Percentiles rank a stretch among this genome's conserved stretches.
Conservation (phyloP, 2,329 filamentous ascomycete genomes). For the Grosmannia serpens region DNA sequence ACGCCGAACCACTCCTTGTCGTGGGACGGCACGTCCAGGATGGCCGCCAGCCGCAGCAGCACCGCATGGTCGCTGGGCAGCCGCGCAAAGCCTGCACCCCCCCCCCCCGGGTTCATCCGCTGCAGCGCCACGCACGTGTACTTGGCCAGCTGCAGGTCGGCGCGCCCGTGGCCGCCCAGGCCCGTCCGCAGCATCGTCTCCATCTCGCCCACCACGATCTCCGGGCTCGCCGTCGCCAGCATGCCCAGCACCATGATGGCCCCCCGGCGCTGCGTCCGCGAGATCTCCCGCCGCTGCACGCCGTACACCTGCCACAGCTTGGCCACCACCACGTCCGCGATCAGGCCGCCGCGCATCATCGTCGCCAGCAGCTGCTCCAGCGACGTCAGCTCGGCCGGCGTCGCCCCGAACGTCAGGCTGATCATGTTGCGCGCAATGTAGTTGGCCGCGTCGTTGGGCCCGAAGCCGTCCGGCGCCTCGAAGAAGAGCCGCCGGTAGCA, state of each 20-base stretch:
- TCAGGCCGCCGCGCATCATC: conserved; percentile 90
- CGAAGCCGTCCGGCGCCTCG: conserved; percentile 82
- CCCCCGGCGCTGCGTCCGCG: conserved; percentile 76
- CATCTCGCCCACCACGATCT: conserved; percentile 90
- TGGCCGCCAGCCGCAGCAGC: conserved; percentile 65
- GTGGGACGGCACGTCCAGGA: conserved; percentile 74
- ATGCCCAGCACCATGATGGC: conserved; percentile 95
- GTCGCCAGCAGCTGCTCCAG: conserved; percentile 89
- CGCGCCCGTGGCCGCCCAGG: conserved; percentile 65
- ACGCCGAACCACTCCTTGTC: conserved; percentile 95
- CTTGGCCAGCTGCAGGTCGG: conserved; percentile 80
- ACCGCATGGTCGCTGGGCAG: conserved; percentile 89
- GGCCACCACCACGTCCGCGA: conserved; percentile 73
- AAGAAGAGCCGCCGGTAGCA: conserved; percentile 96
- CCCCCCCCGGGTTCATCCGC: conserved; percentile 76
- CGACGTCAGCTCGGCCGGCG: conserved; percentile 87
- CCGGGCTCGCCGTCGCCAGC: conserved; percentile 83
- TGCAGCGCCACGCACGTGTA: conserved; percentile 90
- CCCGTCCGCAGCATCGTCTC: conserved; percentile 89
- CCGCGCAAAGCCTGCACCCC: conserved; percentile 59
- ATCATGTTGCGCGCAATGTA: conserved; percentile 99
- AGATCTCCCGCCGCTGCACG: conserved; percentile 86
- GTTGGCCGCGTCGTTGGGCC: conserved; percentile 79
- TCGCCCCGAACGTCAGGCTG: conserved; percentile 90
- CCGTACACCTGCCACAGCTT: conserved; percentile 98